Evolutionary conservation across 208 protist species (phyloP), one percentile per base, ranked within the genome.

Genomic region (Acanthamoeba culbertsoni): DNA sequence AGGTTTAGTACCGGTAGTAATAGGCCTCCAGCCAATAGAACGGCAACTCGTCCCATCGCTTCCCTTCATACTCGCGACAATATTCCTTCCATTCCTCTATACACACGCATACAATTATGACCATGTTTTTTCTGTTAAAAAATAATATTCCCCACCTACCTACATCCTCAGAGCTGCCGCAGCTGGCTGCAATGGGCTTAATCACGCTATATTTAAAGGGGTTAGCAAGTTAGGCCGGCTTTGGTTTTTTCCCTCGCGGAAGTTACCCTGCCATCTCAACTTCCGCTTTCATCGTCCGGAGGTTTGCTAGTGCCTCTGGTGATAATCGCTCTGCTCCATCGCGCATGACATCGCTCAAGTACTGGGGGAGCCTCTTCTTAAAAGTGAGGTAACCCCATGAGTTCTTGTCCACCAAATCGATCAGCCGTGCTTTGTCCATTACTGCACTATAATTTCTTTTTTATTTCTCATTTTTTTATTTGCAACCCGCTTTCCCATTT

Each of bases 21-120:
- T 88, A 88, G 26, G 77, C 77, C 48, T 88, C 77, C n/a, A 55
- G 48, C 77, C 77, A 88, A 48, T 88, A 88, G 51, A 88, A 88
- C 8, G 77, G 77, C 8, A 88, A 31, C 31, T 88, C 77, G 48
- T 88, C 51, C 77, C 77, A 88, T 12, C 48, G 43, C 46, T 88
- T 88, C 10, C 77, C 77, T 35, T 88, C 77, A 23, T 63, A 23
- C 77, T 55, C 48, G 28, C 28, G 26, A 23, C 33, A 43, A 48
- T 88, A 88, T 12, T 55, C 77, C 43, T 43, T 88, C 77, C 77
- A 88, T 16, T 88, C 77, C 45, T 88, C 77, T 88, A 48, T 55
- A 28, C 35, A n/a, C 7, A 31, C 16, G 65, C 28, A 75, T 33
- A 75, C 18, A 10, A 33, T 23, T 40, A 79, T 16, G 68, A 33